phyloP scores from a whole-genome alignment of 2,329 filamentous ascomycete genomes.

The Pyricularia grisea region DNA sequence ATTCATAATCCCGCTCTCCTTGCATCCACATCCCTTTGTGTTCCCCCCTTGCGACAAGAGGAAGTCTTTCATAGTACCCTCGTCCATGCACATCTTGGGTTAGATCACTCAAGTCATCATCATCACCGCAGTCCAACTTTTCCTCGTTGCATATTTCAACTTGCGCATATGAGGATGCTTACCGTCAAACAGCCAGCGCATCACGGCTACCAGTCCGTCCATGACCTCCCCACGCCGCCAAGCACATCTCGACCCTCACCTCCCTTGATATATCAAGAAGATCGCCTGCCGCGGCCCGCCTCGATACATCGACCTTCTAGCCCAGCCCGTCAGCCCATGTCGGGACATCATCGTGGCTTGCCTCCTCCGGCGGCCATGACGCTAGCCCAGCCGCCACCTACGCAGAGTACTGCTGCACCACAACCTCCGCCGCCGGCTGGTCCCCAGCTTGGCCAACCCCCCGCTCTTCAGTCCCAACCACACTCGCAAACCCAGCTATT shows the following conservation, averaged over 20 bases:
- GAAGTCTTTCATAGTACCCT: neutral
- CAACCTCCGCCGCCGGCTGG: constrained; percentile 5
- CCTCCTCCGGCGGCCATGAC: constrained; percentile 60
- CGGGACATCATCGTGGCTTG: constrained; percentile 59
- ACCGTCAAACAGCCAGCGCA: constrained; percentile 50
- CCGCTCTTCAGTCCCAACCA: constrained; percentile 11
- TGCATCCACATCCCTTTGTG: neutral
- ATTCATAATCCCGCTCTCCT: neutral
- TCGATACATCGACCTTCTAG: constrained; percentile 33
- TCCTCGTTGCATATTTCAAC: constrained; percentile 7
- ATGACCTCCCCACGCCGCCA: constrained; percentile 53
- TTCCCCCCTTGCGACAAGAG: neutral
- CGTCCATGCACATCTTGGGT: constrained; percentile 1
- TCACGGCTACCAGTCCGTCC: constrained; percentile 50
- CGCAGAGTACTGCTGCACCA: constrained; percentile 3
- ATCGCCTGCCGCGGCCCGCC: constrained; percentile 28
- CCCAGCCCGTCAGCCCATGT: constrained; percentile 48
- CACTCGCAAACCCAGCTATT: constrained; percentile 18
- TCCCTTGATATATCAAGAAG: constrained; percentile 40
- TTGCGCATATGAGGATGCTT: constrained; percentile 42
- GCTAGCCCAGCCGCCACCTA: constrained; percentile 28
- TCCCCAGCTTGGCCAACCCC: constrained; percentile 9
- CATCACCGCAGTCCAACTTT: constrained; percentile 4
- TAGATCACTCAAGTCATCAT: constrained; percentile 4
- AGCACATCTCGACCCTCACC: constrained; percentile 45